Conservation (phyloP, 805 yeast genomes). For the Sugiyamaella lignohabitans region DNA sequence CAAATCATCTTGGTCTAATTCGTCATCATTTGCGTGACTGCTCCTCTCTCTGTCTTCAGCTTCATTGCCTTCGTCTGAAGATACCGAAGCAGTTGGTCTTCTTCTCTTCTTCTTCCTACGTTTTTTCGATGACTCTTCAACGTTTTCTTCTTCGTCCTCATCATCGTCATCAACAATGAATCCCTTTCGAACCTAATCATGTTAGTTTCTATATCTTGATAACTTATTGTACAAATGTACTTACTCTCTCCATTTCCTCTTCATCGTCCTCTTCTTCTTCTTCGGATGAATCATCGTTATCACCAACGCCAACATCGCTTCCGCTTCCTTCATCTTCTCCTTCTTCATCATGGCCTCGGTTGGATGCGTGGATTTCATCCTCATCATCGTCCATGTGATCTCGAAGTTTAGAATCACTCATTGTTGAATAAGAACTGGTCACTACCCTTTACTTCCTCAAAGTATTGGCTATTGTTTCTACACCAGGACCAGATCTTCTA, state of each 20-base stretch:
- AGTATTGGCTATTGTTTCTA: too few species aligned
- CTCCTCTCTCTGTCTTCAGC: constrained; percentile 14
- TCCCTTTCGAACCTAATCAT: constrained; percentile 62
- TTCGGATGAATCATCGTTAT: constrained; percentile 64
- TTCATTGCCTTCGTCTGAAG: constrained; percentile 11
- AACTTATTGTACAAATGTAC: too few species aligned
- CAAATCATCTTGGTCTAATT: constrained; percentile 89
- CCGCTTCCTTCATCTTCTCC: constrained; percentile 41
- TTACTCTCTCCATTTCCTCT: constrained; percentile 64
- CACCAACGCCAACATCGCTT: constrained; percentile 31
- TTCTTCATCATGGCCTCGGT: constrained; percentile 22
- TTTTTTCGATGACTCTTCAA: constrained; percentile 26
- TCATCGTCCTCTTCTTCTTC: constrained; percentile 93
- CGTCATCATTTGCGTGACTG: constrained; percentile 47
- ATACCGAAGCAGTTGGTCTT: constrained; percentile 20
- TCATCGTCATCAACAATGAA: constrained; percentile 92
- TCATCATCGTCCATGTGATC: constrained; percentile 11
- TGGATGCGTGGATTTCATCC: constrained; percentile 11
- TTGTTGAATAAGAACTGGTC: too few species aligned
- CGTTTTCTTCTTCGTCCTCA: constrained; percentile 49
- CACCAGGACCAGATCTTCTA: too few species aligned
- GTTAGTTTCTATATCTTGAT: constrained; percentile 4
- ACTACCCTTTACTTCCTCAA: too few species aligned
- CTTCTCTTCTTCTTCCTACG: constrained; percentile 22
- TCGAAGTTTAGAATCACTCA: background rate